Evolutionary conservation across 176 grass and related monocot species (phyloP), one percentile per base, ranked within the genome.

Genomic region (Typha latifolia): DNA sequence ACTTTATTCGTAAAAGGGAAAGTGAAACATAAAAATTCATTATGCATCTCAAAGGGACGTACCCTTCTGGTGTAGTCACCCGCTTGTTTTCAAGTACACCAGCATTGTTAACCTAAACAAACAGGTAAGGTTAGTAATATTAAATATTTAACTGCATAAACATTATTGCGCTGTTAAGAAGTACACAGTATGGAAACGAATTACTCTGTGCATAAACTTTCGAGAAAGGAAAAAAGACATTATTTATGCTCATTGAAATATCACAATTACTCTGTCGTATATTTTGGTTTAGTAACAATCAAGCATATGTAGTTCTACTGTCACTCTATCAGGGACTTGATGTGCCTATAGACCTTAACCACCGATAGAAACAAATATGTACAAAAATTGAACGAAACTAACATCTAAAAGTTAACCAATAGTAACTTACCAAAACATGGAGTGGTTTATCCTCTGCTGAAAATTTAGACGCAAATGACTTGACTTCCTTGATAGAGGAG

Each of bases 91-190:
- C 88, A 26, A 96, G 74, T 80, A 91, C 62, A 14, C 92, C 92
- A 74, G 88, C 88, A 84, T 96, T 96, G 71, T 96, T 91, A 67
- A 96, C 88, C 92, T 96, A 85, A 29, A 84, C 67, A 27, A 56
- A 61, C 0, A 82, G 55, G 84, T 2, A 23, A 47, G 59, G 3
- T n/a, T 16, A 61, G 55, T 14, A 48, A 32, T 71, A 57, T 37
- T 4, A 37, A 37, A 37, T 37, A 37, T 37, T 37, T 37, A 37
- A 37, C 34, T 37, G 7, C 34, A 37, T 37, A 37, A 37, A 6
- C 4, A 37, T 4, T 37, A 6, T 37, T 37, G 34, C 34, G 4
- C 6, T 37, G 34, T 37, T 37, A 37, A 4, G 4, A 37, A 37
- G 34, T 8, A 37, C 7, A 37, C 34, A 37, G 34, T 37, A 37